Evolutionary conservation across 1,284 basidiomycete species (phyloP).

Genomic region (Irpex sp.): DNA sequence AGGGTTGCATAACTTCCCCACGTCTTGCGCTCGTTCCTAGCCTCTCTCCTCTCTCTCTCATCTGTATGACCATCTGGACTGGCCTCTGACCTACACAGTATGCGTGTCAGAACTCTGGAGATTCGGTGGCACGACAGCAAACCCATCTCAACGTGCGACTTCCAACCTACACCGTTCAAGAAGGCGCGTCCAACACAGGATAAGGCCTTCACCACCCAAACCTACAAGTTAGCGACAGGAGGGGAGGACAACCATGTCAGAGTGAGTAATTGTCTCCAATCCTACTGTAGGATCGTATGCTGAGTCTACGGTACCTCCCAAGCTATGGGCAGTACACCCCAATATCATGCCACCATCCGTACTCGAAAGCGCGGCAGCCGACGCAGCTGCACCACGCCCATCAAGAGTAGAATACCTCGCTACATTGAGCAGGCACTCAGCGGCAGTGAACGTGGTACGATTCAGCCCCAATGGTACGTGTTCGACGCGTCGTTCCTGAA

Average conservation of each 20-base stretch:
- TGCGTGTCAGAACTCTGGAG: constrained; percentile 84
- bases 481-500: constrained; percentile 9
- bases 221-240: constrained; percentile 90
- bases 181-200: constrained; percentile 70
- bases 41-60: not conserved
- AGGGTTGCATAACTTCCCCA: not conserved
- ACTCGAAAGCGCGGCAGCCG: constrained; percentile 43
- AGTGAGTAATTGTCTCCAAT: constrained; percentile 47
- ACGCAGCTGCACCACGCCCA: constrained; percentile 52
- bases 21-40: not conserved
- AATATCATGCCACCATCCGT: constrained; percentile 75
- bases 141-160: constrained; percentile 93
- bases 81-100: constrained; percentile 24
- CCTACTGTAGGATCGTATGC: not conserved
- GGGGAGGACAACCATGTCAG: constrained; percentile 97
- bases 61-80: not conserved
- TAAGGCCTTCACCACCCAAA: constrained; percentile 55
- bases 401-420: constrained; percentile 96
- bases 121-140: constrained; percentile 95
- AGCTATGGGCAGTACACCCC: constrained; percentile 95
- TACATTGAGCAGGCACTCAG: constrained; percentile 90
- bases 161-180: constrained; percentile 78
- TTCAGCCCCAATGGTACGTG: constrained; percentile 89
- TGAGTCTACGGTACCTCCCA: not conserved
- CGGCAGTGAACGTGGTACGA: constrained; percentile 94